Evolutionary conservation across 768 basidiomycete genomes (phyloP).

Genomic region (Rhodosporidiobolus sp.): DNA sequence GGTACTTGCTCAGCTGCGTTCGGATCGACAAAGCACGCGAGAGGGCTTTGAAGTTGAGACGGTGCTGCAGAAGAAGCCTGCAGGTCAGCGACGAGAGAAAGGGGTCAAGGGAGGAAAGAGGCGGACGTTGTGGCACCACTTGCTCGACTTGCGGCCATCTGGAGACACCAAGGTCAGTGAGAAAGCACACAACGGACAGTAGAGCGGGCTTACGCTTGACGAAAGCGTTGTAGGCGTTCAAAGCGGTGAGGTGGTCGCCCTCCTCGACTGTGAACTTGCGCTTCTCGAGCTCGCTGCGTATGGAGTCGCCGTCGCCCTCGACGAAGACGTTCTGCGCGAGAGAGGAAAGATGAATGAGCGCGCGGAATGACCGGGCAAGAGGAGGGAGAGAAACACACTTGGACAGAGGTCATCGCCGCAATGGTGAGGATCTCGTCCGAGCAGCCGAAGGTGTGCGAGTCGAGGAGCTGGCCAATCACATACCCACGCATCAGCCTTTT

Average conservation of each 20-base stretch:
- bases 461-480: slow-evolving; percentile 65
- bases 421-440: slow-evolving; percentile 95
- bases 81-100: not conserved
- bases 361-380: not conserved
- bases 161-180: not conserved
- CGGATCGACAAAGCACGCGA: slow-evolving; percentile 91
- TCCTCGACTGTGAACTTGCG: slow-evolving; percentile 97
- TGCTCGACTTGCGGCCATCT: slow-evolving; percentile 63
- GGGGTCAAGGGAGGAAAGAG: too few species aligned
- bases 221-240: slow-evolving; percentile 96
- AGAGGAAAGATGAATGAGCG: not conserved
- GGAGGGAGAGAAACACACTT: slow-evolving; percentile 54
- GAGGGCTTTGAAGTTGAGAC: slow-evolving; percentile 88
- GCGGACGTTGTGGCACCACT: slow-evolving; percentile 73
- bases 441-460: slow-evolving; percentile 77
- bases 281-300: slow-evolving; percentile 83
- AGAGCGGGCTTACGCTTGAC: slow-evolving; percentile 57
- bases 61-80: slow-evolving; percentile 53
- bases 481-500: too few species aligned
- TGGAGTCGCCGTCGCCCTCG: slow-evolving; percentile 79
- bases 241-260: slow-evolving; percentile 90
- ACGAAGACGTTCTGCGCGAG: slow-evolving; percentile 76
- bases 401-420: slow-evolving; percentile 89
- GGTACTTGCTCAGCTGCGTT: slow-evolving; percentile 90
- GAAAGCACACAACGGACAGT: too few species aligned